Percentiles rank a stretch among this genome's conserved stretches.
phyloP scores from a whole-genome alignment of 495 filamentous ascomycete species.

The Talaromyces liani region DNA sequence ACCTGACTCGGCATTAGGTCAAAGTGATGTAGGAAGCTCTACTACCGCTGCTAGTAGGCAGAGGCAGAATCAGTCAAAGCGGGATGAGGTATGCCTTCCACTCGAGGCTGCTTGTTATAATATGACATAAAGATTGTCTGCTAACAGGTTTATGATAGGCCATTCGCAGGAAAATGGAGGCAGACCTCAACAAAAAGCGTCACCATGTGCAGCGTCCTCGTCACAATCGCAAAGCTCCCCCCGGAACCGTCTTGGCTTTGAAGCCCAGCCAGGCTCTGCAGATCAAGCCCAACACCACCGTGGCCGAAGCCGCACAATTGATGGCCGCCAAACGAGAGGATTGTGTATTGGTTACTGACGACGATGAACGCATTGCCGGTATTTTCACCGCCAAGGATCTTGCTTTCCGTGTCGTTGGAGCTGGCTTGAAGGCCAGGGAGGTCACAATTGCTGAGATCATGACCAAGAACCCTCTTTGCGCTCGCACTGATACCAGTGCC shows the following conservation, averaged over 20 bases:
- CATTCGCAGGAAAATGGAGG: constrained; percentile 93
- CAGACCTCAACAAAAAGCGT: constrained; percentile 96
- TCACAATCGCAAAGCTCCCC: constrained; percentile 85
- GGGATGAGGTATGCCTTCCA: constrained; percentile 74
- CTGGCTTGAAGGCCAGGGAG: constrained; percentile 81
- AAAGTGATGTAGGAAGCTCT: constrained; percentile 45
- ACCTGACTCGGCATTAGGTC: constrained; percentile 59
- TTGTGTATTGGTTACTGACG: constrained; percentile 97
- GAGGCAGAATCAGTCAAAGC: constrained; percentile 90
- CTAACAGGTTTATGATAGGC: constrained; percentile 49
- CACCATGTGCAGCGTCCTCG: constrained; percentile 66
- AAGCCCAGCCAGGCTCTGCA: constrained; percentile 93
- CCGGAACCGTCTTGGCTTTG: constrained; percentile 89
- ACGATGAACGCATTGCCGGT: constrained; percentile 93
- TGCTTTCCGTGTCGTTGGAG: constrained; percentile 91
- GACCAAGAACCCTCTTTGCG: constrained; percentile 98
- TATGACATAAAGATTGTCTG: neutral
- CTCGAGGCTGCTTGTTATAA: neutral
- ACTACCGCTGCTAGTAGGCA: constrained; percentile 68
- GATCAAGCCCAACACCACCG: constrained; percentile 92
- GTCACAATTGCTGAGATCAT: constrained; percentile 97
- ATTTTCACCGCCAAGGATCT: constrained; percentile 99
- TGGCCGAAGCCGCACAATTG: constrained; percentile 93
- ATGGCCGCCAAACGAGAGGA: constrained; percentile 99
- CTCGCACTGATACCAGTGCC: constrained; percentile 93